Base-by-base conservation (phyloP, 176 grass and related monocot genomes). In the Triticum dicoccoides region DNA sequence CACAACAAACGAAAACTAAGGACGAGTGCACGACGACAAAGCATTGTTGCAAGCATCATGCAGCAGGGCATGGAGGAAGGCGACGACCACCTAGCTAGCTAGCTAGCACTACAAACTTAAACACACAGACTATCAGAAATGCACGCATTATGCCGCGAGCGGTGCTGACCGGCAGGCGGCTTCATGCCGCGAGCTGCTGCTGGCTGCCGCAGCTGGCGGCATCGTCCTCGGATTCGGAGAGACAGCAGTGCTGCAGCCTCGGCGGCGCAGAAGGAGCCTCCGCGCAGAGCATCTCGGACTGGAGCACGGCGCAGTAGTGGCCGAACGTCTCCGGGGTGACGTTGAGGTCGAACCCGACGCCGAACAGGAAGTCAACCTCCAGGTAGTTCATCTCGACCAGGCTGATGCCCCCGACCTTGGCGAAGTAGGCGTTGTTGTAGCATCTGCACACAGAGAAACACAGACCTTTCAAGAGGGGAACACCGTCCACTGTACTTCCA, bases 331-430 rank as follows among this genome's bases (percentile, higher is more conserved):
- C 72, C n/a, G 89, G 83, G 76, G 79, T 63, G 49, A 94, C 92
- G 54, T 87, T 87, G 5, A 95, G 85, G 70, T 92, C 83, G 73
- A 86, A 95, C 9, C 85, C 85, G 42, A 92, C 51, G 84, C 82
- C 79, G 54, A 88, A 86, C 34, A 92, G 76, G 81, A 95, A 95
- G 39, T 92, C 88, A 33, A 87, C 82, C 87, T 95, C 90, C 45
- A 95, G 78, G 52, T 90, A 83, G 90, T 90, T 95, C 90, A 95
- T 92, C 84, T 89, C 90, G 85, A 32, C 61, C 79, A 92, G 56
- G 79, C 88, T 84, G 80, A 94, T 89, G 61, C 89, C 87, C 7
- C 89, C 92, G 47, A 91, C 84, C 80, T 78, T 92, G 68, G 93
- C 93, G 77, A 92, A 90, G 73, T 77, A 83, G 0, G 82, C 81